Conservation (phyloP, 1,139 yeast genomes). For the Geotrichum carabidarum region DNA sequence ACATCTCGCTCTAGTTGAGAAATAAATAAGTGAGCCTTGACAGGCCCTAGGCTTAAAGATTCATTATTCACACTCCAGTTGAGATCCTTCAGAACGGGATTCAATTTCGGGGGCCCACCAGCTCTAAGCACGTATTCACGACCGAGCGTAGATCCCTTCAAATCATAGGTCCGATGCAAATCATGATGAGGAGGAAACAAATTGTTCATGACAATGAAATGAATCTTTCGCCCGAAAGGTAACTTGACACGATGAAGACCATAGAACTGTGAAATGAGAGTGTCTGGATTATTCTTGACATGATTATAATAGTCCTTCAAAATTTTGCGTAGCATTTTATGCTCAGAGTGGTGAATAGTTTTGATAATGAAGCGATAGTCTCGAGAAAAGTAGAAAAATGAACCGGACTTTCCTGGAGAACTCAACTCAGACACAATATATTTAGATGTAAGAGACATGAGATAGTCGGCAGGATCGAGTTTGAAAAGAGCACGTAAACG, state of each 20-base stretch:
- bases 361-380: constrained; percentile 93
- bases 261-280: constrained; percentile 86
- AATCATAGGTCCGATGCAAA: constrained; percentile 78
- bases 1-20: constrained; percentile 75
- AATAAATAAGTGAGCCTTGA: constrained; percentile 54
- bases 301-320: constrained; percentile 75
- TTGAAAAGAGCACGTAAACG: constrained; percentile 76
- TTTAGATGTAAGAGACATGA: constrained; percentile 86
- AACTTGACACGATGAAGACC: constrained; percentile 92
- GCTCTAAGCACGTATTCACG: constrained; percentile 41
- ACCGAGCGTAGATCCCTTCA: constrained; percentile 92
- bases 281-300: constrained; percentile 78
- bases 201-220: constrained; percentile 95
- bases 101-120: constrained; percentile 24
- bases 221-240: constrained; percentile 81
- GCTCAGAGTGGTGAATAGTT: constrained; percentile 92
- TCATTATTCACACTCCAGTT: constrained; percentile 75
- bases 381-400: constrained; percentile 89
- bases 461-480: constrained; percentile 91
- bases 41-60: constrained; percentile 66
- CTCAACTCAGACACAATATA: constrained; percentile 88
- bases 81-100: constrained; percentile 66
- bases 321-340: constrained; percentile 69
- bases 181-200: constrained; percentile 92
- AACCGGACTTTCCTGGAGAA: constrained; percentile 96